Evolutionary conservation across 331 rosid species (phyloP).

Genomic region (Malus hybrid): DNA sequence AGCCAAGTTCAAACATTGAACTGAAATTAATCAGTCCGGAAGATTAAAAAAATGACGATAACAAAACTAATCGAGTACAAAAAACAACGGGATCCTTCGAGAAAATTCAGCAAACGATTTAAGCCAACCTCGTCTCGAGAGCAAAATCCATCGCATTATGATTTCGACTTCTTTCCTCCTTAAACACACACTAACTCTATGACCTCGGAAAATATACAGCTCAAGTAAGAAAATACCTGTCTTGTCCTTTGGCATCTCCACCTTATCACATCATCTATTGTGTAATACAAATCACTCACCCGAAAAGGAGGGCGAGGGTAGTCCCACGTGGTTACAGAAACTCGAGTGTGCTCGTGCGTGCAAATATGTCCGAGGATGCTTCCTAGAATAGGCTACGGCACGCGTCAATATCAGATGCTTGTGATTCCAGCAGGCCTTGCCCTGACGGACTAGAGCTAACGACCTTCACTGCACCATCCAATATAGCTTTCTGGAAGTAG

Average conservation of each 20-base stretch:
- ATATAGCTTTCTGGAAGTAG: slow-evolving; percentile 43
- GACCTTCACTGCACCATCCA: slow-evolving; percentile 39
- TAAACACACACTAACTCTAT: slow-evolving; percentile 53
- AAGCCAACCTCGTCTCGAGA: neutral
- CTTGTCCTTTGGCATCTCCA: slow-evolving; percentile 55
- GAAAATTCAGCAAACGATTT: neutral
- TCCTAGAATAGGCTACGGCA: slow-evolving; percentile 48
- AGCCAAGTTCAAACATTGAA: slow-evolving; percentile 16
- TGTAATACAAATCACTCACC: slow-evolving; percentile 49
- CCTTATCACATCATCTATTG: slow-evolving; percentile 30
- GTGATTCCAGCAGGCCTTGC: slow-evolving; percentile 57
- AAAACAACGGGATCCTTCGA: slow-evolving; percentile 25
- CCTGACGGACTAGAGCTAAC: slow-evolving; percentile 46
- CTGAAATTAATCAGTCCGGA: slow-evolving; percentile 14
- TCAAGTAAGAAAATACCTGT: slow-evolving; percentile 26
- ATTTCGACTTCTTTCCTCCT: slow-evolving; percentile 55
- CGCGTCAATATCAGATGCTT: slow-evolving; percentile 69
- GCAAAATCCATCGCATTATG: slow-evolving; percentile 57
- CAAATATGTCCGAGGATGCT: neutral
- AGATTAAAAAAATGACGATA: neutral
- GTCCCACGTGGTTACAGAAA: slow-evolving; percentile 37
- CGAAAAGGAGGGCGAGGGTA: slow-evolving; percentile 22
- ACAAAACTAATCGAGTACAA: slow-evolving; percentile 20
- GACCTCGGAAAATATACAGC: slow-evolving; percentile 75
- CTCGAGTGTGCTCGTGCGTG: slow-evolving; percentile 20